Evolutionary conservation across 495 filamentous ascomycete species (phyloP).

Genomic region (Staphylotrichum longicolle): DNA sequence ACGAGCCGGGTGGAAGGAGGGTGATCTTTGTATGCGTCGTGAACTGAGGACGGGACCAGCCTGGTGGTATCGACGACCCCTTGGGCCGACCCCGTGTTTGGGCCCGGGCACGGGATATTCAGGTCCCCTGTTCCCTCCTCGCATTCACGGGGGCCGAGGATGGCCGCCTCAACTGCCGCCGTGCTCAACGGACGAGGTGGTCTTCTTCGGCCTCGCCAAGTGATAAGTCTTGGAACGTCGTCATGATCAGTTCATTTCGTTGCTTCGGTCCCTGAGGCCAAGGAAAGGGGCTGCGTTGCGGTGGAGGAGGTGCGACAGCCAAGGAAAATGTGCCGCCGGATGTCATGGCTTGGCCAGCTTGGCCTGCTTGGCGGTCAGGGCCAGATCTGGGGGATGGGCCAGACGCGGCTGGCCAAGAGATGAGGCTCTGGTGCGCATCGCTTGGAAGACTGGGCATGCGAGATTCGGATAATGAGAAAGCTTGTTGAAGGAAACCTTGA

Average conservation of each 20-base stretch:
- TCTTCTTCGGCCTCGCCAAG: not conserved
- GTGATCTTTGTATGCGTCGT: conserved; percentile 9
- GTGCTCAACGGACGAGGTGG: too few relatives aligned
- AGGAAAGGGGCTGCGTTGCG: conserved; percentile 2
- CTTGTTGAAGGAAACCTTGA: too few relatives aligned
- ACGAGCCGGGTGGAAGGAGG: conserved; percentile 1
- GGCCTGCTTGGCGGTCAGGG: conserved; percentile 5
- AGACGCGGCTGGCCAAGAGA: not conserved
- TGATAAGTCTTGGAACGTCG: not conserved
- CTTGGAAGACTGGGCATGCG: not conserved
- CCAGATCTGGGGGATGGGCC: not conserved
- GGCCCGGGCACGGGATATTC: not conserved
- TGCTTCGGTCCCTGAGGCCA: not conserved
- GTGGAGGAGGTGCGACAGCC: conserved; percentile 10
- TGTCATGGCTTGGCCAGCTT: not conserved
- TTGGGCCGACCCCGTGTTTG: conserved; percentile 8
- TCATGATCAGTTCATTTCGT: not conserved
- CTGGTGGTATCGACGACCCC: not conserved
- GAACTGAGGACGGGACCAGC: not conserved
- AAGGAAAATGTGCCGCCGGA: conserved; percentile 1
- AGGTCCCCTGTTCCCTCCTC: not conserved
- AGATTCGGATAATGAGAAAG: too few relatives aligned
- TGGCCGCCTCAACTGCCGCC: not conserved
- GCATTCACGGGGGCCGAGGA: not conserved
- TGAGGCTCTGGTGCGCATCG: not conserved